Percentiles rank a stretch among this genome's conserved stretches.
These are phyloP conservation scores for Ascochyta fabae DNA, from an alignment of 2,329 filamentous ascomycete genomes.

Conservation along the genomic window DNA sequence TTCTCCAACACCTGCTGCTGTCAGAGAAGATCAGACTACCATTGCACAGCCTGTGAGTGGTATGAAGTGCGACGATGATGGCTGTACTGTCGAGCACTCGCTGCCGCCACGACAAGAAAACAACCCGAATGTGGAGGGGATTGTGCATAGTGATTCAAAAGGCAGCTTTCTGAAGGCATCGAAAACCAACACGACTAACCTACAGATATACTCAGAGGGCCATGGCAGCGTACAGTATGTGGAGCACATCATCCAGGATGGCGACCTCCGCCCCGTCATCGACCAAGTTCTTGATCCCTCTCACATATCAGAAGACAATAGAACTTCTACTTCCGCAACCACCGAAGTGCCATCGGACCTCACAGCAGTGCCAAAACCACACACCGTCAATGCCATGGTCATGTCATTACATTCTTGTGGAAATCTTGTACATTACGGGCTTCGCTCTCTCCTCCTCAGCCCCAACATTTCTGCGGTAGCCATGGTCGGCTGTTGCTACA, in stretches of 20 bases:
- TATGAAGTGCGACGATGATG: constrained; percentile 20
- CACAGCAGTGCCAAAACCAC: constrained; percentile 36
- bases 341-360: constrained; percentile 35
- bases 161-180: constrained; percentile 7
- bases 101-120: neutral
- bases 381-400: constrained; percentile 70
- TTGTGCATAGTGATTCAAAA: constrained; percentile 9
- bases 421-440: constrained; percentile 93
- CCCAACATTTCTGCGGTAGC: constrained; percentile 86
- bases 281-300: constrained; percentile 61
- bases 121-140: neutral
- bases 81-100: constrained; percentile 14
- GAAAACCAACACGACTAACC: constrained; percentile 38
- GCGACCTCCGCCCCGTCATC: constrained; percentile 73
- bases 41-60: neutral
- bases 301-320: constrained; percentile 33
- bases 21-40: neutral
- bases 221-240: constrained; percentile 79
- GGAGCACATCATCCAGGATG: constrained; percentile 74
- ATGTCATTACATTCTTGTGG: constrained; percentile 97
- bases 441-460: constrained; percentile 85
- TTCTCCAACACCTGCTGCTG: neutral
- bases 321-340: constrained; percentile 29
- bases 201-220: constrained; percentile 61
- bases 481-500: constrained; percentile 98